A percentile compares a stretch with the other conserved stretches of the same genome.
Evolutionary conservation across 169 alveolate species (phyloP).

Genomic region (Cryptosporidium meleagridis): DNA sequence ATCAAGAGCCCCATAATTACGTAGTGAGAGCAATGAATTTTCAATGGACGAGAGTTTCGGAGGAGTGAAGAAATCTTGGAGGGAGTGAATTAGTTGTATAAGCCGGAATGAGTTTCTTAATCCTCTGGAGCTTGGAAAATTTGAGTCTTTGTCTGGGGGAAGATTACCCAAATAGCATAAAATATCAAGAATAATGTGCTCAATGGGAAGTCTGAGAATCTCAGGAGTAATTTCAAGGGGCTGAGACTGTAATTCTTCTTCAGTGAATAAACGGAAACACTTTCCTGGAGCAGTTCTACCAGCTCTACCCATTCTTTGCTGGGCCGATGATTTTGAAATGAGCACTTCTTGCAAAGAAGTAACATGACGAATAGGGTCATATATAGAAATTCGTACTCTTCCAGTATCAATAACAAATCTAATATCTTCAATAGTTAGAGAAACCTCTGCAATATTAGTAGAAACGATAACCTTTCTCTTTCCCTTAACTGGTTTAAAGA

Average conservation of each 20-base stretch:
- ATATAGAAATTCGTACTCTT: conserved; percentile 79
- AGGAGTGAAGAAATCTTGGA: conserved; percentile 57
- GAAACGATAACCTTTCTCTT: conserved; percentile 88
- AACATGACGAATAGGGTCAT: conserved; percentile 81
- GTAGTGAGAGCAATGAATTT: conserved; percentile 21
- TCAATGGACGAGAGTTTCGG: conserved; percentile 51
- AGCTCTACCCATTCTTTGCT: conserved; percentile 91
- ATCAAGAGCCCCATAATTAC: conserved; percentile 47
- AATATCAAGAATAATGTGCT: conserved; percentile 60
- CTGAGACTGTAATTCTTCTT: conserved; percentile 80
- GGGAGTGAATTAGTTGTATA: conserved; percentile 13
- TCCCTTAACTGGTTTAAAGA: conserved; percentile 80
- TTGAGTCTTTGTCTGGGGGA: not conserved
- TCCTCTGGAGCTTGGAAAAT: not conserved
- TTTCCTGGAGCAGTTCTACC: conserved; percentile 89
- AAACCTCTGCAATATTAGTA: conserved; percentile 92
- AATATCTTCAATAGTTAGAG: conserved; percentile 89
- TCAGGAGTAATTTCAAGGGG: conserved; percentile 72
- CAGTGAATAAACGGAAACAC: conserved; percentile 88
- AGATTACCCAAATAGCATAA: conserved; percentile 3
- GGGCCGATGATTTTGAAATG: conserved; percentile 86
- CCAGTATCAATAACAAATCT: conserved; percentile 91
- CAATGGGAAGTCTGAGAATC: conserved; percentile 50
- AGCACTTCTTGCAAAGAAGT: conserved; percentile 80
- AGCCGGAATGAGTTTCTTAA: not conserved